phyloP scores from a whole-genome alignment of 2,329 filamentous ascomycete species.

The Septoria petroselini region DNA sequence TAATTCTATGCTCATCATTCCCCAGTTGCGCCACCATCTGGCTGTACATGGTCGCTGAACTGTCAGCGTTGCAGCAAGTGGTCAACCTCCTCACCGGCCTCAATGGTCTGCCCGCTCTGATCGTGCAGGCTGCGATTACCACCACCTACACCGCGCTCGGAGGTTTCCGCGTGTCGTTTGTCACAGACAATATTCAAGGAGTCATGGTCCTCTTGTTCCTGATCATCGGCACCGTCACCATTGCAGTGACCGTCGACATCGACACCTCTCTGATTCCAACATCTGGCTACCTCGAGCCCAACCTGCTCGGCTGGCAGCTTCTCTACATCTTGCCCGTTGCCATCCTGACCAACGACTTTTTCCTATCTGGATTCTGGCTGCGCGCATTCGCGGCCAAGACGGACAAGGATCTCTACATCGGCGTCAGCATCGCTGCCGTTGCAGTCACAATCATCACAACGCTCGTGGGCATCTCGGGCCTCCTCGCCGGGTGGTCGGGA shows the following conservation, averaged over 20 bases:
- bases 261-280: slow-evolving; percentile 64
- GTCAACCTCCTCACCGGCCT: slow-evolving; percentile 71
- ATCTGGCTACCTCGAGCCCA: slow-evolving; percentile 67
- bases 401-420: slow-evolving; percentile 73
- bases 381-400: slow-evolving; percentile 77
- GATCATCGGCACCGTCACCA: slow-evolving; percentile 71
- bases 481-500: slow-evolving; percentile 76
- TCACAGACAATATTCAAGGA: slow-evolving; percentile 80
- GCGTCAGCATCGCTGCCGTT: slow-evolving; percentile 64
- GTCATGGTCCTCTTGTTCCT: slow-evolving; percentile 73
- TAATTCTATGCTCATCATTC: slow-evolving; percentile 9
- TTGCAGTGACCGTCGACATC: slow-evolving; percentile 71
- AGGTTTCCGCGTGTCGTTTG: slow-evolving; percentile 78
- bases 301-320: slow-evolving; percentile 76
- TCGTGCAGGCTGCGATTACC: slow-evolving; percentile 73
- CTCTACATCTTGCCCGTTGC: slow-evolving; percentile 81
- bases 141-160: slow-evolving; percentile 78
- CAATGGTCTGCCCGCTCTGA: slow-evolving; percentile 69
- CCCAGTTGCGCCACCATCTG: slow-evolving; percentile 69
- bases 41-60: slow-evolving; percentile 81
- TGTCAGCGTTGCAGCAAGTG: slow-evolving; percentile 78
- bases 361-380: slow-evolving; percentile 80
- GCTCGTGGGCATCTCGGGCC: slow-evolving; percentile 68
- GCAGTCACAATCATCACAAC: slow-evolving; percentile 67
- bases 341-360: slow-evolving; percentile 81